phyloP scores from a whole-genome alignment of 2,329 filamentous ascomycete species.

The Colletotrichum sojae region DNA sequence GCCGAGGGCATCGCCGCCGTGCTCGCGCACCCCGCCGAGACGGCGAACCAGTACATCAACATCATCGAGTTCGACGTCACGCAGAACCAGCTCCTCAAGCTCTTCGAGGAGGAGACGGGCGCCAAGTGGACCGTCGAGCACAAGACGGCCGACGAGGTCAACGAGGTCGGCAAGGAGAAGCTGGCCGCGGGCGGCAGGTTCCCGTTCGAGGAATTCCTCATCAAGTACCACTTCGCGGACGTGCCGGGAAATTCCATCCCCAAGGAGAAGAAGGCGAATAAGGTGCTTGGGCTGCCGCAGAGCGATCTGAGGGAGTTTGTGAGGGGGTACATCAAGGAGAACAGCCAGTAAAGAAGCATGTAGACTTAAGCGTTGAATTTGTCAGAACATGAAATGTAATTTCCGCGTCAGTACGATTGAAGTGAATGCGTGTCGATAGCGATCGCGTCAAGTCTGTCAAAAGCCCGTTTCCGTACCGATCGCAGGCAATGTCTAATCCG shows the following conservation, averaged over 20 bases:
- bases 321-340: constrained; percentile 17
- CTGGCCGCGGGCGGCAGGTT: constrained; percentile 46
- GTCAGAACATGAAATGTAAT: too few relatives aligned
- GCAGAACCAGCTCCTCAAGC: constrained; percentile 69
- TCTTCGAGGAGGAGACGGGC: constrained; percentile 67
- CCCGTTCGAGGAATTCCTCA: constrained; percentile 32
- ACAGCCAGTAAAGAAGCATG: constrained; percentile 3
- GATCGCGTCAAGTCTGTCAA: too few relatives aligned
- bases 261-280: constrained; percentile 38
- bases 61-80: constrained; percentile 70
- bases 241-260: constrained; percentile 23
- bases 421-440: too few relatives aligned
- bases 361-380: too few relatives aligned
- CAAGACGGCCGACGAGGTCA: constrained; percentile 51
- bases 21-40: constrained; percentile 63
- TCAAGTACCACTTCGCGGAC: constrained; percentile 37
- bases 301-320: constrained; percentile 27
- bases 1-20: constrained; percentile 58
- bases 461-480: too few relatives aligned
- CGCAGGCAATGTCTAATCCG: too few relatives aligned
- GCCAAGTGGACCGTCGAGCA: constrained; percentile 64
- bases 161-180: constrained; percentile 56
- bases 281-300: constrained; percentile 36
- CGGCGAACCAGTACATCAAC: constrained; percentile 71
- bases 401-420: too few relatives aligned